A percentile compares a stretch with the other conserved stretches of the same genome.
These are phyloP conservation scores for Aspergillus glaucus DNA, from an alignment of 2,329 filamentous ascomycete genomes.

Conservation along the genomic window DNA sequence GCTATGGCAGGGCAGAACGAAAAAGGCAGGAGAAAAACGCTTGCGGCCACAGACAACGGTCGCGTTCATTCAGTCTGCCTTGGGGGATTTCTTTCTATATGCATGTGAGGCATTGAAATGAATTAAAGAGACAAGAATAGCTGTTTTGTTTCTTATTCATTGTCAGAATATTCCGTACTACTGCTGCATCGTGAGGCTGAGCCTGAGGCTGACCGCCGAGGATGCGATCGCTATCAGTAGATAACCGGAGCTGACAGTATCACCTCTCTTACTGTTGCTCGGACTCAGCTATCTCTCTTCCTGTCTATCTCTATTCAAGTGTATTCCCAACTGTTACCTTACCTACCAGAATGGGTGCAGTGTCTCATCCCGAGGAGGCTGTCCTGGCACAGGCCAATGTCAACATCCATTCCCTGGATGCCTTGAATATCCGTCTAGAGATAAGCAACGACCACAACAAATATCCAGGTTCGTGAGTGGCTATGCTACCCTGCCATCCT, in stretches of 20 bases:
- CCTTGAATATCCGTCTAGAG: conserved; percentile 25
- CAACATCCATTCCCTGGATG: conserved; percentile 20
- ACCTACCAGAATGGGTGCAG: no score
- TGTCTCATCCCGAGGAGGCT: background rate
- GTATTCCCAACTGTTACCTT: background rate
- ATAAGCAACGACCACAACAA: conserved; percentile 30
- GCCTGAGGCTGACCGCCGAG: background rate
- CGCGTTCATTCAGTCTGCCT: background rate
- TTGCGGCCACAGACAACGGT: conserved; percentile 12
- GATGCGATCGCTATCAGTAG: background rate
- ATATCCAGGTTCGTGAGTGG: conserved; percentile 32
- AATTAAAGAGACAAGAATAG: no score
- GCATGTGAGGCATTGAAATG: background rate
- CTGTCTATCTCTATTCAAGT: no score
- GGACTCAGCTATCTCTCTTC: background rate
- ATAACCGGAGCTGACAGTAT: background rate
- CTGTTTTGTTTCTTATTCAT: no score
- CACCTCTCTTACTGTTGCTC: background rate
- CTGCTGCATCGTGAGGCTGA: background rate
- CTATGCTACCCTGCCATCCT: conserved; percentile 3
- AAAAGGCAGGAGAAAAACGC: conserved; percentile 17
- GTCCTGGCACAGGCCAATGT: conserved; percentile 8
- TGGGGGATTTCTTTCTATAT: background rate
- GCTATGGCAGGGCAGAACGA: conserved; percentile 3
- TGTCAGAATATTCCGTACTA: no score